Base-by-base conservation (phyloP, 2,329 filamentous ascomycete species). In the Diaporthe vexans region DNA sequence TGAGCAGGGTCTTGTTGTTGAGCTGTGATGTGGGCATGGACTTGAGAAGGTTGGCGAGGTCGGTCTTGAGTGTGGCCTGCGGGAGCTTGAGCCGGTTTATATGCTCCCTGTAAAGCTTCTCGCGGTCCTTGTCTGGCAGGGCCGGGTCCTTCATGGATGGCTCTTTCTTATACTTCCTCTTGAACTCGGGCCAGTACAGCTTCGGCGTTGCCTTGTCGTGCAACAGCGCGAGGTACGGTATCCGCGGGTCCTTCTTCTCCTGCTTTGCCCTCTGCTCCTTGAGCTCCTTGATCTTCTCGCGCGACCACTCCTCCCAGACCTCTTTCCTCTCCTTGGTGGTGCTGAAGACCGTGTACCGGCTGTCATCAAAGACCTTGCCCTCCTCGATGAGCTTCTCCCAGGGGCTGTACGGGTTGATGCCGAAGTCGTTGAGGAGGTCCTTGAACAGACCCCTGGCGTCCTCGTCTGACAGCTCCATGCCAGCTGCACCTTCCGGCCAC, bases 141-240 rank as follows among this genome's bases (percentile, higher is more conserved):
- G 88, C 89, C 40, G 90, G 86, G 74, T 96, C 93, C 75, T 92
- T 93, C 93, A 99, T 95, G 70, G 92, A 89, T 0, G 90, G 83
- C 77, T 97, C 95, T 77, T 93, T 95, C 77, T 93, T 93, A 83
- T 91, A 97, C 81, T 98, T 99, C 46, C 97, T 89, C 79, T 94
- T 95, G 84, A 99, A 99, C 81, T 99, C 97, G 0, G 94, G 93
- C 97, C 97, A 99, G 86, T 97, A 99, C 1, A 99, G 88, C 84
- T 98, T 98, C 0, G 94, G 93, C 0, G 93, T 97, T 0, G 95
- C 96, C 78, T 95, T 90, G 65, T 93, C 90, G 76, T 96, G 91
- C 40, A 99, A 86, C 76, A 99, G 93, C 0, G 90, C 89, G 75
- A 98, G 85, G 82, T 97, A 99, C 0, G 93, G 91, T 77, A 98